Percentiles rank a stretch among this genome's conserved stretches.
Conservation (phyloP, 2,329 filamentous ascomycete species). For the Seiridium unicorne region DNA sequence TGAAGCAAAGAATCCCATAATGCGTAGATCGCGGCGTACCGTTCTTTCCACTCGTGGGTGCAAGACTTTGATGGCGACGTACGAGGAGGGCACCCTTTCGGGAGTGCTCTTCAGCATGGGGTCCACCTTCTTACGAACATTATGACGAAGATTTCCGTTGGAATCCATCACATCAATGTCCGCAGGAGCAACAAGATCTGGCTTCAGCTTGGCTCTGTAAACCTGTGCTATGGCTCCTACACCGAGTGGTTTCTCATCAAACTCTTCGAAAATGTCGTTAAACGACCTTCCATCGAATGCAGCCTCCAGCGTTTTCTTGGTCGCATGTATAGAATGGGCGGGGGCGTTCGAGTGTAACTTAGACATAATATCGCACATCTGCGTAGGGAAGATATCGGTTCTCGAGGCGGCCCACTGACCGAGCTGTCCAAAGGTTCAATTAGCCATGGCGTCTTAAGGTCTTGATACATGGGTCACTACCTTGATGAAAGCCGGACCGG, state of each 20-base stretch:
- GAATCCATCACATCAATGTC: slow-evolving; percentile 53
- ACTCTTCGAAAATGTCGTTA: slow-evolving; percentile 94
- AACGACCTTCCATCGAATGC: slow-evolving; percentile 81
- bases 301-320: slow-evolving; percentile 73
- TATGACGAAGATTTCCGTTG: slow-evolving; percentile 59
- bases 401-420: slow-evolving; percentile 98
- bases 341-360: slow-evolving; percentile 92
- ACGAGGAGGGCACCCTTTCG: slow-evolving; percentile 80
- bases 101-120: slow-evolving; percentile 84
- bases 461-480: slow-evolving; percentile 36
- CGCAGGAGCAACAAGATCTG: slow-evolving; percentile 66
- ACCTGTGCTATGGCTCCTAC: slow-evolving; percentile 97
- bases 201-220: slow-evolving; percentile 90
- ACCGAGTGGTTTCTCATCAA: slow-evolving; percentile 83
- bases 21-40: slow-evolving; percentile 85
- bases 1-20: slow-evolving; percentile 90
- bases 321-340: slow-evolving; percentile 79
- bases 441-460: background rate
- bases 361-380: slow-evolving; percentile 93
- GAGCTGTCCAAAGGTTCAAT: slow-evolving; percentile 52
- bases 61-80: slow-evolving; percentile 94
- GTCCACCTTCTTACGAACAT: slow-evolving; percentile 79
- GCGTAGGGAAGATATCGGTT: slow-evolving; percentile 90
- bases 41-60: slow-evolving; percentile 88
- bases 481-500: slow-evolving; percentile 78